Evolutionary conservation across 1,139 yeast genomes (phyloP), one percentile per base, ranked within the genome.

Genomic region (Pichia norvegensis): DNA sequence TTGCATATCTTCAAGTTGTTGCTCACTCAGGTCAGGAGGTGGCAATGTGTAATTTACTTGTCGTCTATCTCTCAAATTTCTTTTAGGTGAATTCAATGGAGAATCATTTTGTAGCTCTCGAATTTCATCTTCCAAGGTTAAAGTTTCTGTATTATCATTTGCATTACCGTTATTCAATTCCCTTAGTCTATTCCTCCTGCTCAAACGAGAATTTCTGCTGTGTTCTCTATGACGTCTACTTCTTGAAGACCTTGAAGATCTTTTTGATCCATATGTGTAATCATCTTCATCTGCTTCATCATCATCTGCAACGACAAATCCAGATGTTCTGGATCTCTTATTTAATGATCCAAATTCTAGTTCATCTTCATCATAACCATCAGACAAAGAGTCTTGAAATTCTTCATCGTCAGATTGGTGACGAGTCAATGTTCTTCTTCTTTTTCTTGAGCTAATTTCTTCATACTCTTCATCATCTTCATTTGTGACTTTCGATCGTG

Each of bases 21-120:
- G 58, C 43, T 74, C 79, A 45, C 74, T 76, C 1, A 77, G 62
- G 8, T 86, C 69, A 1, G 95, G 95, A 1, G 96, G 95, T 0
- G 95, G 92, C 6, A 88, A 73, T n/a, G 84, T 77, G 61, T 88
- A 88, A 59, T 88, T 85, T 16, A 88, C 79, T 36, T 78, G 79
- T 29, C 84, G 81, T 48, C 96, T 67, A 55, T 86, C 92, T 52
- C 97, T 74, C 41, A 86, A 69, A 56, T 67, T 62, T 20, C 79
- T 76, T 29, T 71, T 65, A 10, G 73, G 73, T n/a, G 76, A 59
- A 37, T 59, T 70, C 20, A 68, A 61, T 1, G 80, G 78, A 6
- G 78, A 78, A 41, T 57, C 61, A 61, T 69, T 69, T 51, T 66
- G 66, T 43, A 72, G 51, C 33, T 71, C 76, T 44, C 67, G 63